These are phyloP conservation scores for Thermothielavioides terrestris DNA, from an alignment of 495 filamentous ascomycete genomes.

Conservation along the genomic window DNA sequence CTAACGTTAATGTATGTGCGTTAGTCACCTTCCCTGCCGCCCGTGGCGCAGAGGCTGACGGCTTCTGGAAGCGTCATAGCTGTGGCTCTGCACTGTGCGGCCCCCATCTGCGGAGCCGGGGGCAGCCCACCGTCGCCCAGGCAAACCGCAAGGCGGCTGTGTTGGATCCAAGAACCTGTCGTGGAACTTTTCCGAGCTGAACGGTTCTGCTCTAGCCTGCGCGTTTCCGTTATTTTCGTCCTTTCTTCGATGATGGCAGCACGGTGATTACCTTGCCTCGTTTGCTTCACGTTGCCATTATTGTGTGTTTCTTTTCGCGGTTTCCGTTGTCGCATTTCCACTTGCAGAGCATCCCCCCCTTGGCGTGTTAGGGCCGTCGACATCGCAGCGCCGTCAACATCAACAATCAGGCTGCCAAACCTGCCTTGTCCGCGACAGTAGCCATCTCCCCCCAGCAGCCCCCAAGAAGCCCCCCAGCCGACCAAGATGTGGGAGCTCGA, in stretches of 20 bases:
- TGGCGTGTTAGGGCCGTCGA: not conserved
- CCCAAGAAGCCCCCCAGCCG: too few relatives aligned
- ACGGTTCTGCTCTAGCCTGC: not conserved
- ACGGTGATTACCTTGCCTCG: not conserved
- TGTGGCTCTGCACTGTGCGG: slow-evolving; percentile 7
- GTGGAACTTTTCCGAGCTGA: slow-evolving; percentile 1
- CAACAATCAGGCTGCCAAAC: not conserved
- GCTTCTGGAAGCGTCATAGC: slow-evolving; percentile 4
- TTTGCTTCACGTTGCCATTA: not conserved
- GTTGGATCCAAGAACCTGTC: slow-evolving; percentile 6
- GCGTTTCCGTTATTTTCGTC: not conserved
- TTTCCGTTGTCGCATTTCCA: not conserved
- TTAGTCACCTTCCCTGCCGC: too few relatives aligned
- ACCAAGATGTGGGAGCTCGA: slow-evolving; percentile 35
- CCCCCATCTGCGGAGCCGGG: not conserved
- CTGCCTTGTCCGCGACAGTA: not conserved
- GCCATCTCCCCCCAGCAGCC: not conserved
- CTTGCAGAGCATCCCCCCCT: not conserved
- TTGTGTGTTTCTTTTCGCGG: not conserved
- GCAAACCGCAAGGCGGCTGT: slow-evolving; percentile 9
- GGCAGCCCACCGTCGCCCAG: slow-evolving; percentile 4
- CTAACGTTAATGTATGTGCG: too few relatives aligned
- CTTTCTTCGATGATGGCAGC: not conserved
- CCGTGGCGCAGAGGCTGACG: not conserved
- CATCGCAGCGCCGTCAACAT: not conserved